These are phyloP conservation scores for Kwoniella sp. DNA, from an alignment of 768 basidiomycete genomes.

Conservation along the genomic window DNA sequence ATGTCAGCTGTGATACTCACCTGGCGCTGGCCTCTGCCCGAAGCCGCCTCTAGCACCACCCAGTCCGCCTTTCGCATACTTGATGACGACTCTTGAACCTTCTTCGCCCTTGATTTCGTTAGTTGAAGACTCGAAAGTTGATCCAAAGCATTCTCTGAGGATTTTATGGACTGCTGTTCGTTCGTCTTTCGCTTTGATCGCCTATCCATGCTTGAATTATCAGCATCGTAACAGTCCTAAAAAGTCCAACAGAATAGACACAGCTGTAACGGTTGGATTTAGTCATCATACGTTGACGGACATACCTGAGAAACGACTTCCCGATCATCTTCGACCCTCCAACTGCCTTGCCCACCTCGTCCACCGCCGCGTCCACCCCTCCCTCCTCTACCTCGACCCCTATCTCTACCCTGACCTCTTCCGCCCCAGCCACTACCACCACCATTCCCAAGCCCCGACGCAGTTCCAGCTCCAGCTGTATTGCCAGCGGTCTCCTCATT, in stretches of 20 bases:
- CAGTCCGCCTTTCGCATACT: slow-evolving; percentile 61
- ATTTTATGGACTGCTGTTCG: slow-evolving; percentile 80
- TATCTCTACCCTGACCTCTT: slow-evolving; percentile 48
- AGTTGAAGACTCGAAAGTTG: slow-evolving; percentile 82
- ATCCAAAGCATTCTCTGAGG: slow-evolving; percentile 76
- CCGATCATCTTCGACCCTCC: slow-evolving; percentile 63
- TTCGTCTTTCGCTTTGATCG: slow-evolving; percentile 76
- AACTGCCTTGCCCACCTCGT: slow-evolving; percentile 34
- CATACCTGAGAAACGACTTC: slow-evolving; percentile 77
- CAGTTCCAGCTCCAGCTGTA: not conserved
- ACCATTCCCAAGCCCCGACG: not conserved
- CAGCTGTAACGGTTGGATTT: too few relatives aligned
- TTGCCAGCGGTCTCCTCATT: slow-evolving; percentile 24
- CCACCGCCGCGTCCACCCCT: slow-evolving; percentile 41
- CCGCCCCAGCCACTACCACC: slow-evolving; percentile 19
- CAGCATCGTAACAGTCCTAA: not conserved
- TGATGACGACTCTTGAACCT: slow-evolving; percentile 76
- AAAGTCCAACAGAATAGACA: too few relatives aligned
- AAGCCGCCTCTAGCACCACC: not conserved
- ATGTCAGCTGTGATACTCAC: slow-evolving; percentile 2
- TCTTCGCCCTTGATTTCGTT: slow-evolving; percentile 60
- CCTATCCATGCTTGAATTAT: slow-evolving; percentile 59
- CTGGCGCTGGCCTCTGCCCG: slow-evolving; percentile 3
- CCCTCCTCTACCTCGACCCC: slow-evolving; percentile 43
- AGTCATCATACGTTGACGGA: too few relatives aligned